A percentile compares a stretch with the other conserved stretches of the same genome.
Evolutionary conservation across 306 rosid species (phyloP).

Genomic region (Acmispon strigosus): DNA sequence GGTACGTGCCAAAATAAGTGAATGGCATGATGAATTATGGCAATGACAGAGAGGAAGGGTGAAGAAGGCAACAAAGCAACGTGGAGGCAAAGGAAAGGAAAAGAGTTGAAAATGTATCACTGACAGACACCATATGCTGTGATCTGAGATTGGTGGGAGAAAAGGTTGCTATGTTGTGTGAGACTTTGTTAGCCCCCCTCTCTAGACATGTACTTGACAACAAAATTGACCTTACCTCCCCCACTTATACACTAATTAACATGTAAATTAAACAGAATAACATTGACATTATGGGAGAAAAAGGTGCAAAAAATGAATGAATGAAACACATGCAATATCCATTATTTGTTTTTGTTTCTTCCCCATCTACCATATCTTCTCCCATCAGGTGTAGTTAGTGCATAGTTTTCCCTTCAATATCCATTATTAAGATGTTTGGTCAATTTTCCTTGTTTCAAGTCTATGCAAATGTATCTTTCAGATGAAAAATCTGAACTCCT

Average conservation of each 20-base stretch:
- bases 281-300: background rate
- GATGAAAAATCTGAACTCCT: background rate
- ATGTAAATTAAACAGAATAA: background rate
- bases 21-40: conserved; percentile 22
- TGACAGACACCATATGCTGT: conserved; percentile 34
- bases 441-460: conserved; percentile 12
- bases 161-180: conserved; percentile 10
- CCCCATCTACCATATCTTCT: background rate
- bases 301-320: background rate
- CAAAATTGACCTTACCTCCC: background rate
- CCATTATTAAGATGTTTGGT: too few relatives aligned
- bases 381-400: conserved; percentile 2
- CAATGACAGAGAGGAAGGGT: conserved; percentile 23
- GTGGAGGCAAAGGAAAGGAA: conserved; percentile 41
- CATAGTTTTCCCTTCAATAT: background rate
- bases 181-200: background rate
- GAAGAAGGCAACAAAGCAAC: conserved; percentile 35
- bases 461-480: conserved; percentile 5
- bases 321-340: background rate
- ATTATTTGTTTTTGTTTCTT: background rate
- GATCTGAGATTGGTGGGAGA: conserved; percentile 26
- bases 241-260: background rate
- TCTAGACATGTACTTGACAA: background rate
- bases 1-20: conserved; percentile 42
- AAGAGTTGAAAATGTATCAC: conserved; percentile 15